A percentile compares a stretch with the other conserved stretches of the same genome.
phyloP scores from a whole-genome alignment of 176 grass and related monocot species.

The Cymbopogon citratus region DNA sequence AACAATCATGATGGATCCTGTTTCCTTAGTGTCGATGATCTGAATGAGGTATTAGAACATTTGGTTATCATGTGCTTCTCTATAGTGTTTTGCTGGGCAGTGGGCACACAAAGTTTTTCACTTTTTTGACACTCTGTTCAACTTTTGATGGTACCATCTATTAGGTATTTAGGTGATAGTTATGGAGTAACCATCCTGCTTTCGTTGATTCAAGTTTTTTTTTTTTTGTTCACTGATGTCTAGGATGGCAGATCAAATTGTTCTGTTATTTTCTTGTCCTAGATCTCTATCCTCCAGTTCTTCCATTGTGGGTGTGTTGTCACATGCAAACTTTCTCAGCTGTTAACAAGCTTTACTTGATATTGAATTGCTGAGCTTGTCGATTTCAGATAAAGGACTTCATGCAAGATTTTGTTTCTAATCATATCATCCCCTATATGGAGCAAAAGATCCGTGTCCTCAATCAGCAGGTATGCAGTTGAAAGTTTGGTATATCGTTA shows the following conservation, averaged over 20 bases:
- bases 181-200: background rate
- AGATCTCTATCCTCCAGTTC: background rate
- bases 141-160: background rate
- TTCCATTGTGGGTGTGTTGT: background rate
- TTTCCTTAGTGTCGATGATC: slow-evolving; percentile 77
- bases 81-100: slow-evolving; percentile 11
- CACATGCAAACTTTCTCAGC: background rate
- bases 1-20: slow-evolving; percentile 44
- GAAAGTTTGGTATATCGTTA: background rate
- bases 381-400: slow-evolving; percentile 92
- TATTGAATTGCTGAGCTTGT: background rate
- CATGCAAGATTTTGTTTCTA: slow-evolving; percentile 90
- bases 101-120: background rate
- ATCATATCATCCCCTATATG: slow-evolving; percentile 96
- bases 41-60: slow-evolving; percentile 69
- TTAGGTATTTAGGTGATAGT: background rate
- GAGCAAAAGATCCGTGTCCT: slow-evolving; percentile 94
- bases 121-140: slow-evolving; percentile 10
- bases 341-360: background rate
- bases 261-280: background rate
- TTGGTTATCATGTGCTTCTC: slow-evolving; percentile 18
- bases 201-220: slow-evolving; percentile 14
- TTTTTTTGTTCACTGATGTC: background rate
- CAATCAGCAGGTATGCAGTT: slow-evolving; percentile 86
- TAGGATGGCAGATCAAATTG: background rate